A percentile compares a stretch with the other conserved stretches of the same genome.
These are phyloP conservation scores for Neoboletus subvelutipes DNA, from an alignment of 768 basidiomycete species.

Conservation along the genomic window DNA sequence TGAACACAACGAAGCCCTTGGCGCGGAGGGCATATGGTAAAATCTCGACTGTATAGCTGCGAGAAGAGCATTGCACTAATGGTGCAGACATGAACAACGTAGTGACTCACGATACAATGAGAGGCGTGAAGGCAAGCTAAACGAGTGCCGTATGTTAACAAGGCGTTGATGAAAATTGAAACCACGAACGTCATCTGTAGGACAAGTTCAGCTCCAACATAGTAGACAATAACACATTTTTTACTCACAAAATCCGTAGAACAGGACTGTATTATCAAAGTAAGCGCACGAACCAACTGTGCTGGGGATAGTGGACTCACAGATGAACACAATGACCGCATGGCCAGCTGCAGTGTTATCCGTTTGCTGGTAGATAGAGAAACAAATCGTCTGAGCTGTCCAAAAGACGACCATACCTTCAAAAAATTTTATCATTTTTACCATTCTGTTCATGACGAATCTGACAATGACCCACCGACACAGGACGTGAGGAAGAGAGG, in stretches of 20 bases:
- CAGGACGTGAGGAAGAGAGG: constrained; percentile 50
- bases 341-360: constrained; percentile 35
- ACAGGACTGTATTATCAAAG: constrained; percentile 30
- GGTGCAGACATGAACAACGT: neutral
- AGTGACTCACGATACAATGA: constrained; percentile 35
- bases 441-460: constrained; percentile 27
- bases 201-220: neutral
- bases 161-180: too few relatives aligned
- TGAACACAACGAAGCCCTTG: constrained; percentile 40
- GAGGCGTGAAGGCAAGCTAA: constrained; percentile 41
- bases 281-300: neutral
- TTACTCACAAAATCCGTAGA: constrained; percentile 38
- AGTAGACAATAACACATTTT: neutral
- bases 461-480: constrained; percentile 32
- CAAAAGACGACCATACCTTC: constrained; percentile 42
- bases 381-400: constrained; percentile 39
- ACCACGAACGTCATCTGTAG: constrained; percentile 32
- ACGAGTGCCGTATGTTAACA: neutral
- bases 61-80: neutral
- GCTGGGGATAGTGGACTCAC: constrained; percentile 22
- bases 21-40: constrained; percentile 41
- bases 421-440: constrained; percentile 35
- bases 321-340: constrained; percentile 47
- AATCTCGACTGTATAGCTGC: constrained; percentile 43
- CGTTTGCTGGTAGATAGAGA: constrained; percentile 29